Evolutionary conservation across 345 rosid genomes (phyloP).

Genomic region (Salix dunnii): DNA sequence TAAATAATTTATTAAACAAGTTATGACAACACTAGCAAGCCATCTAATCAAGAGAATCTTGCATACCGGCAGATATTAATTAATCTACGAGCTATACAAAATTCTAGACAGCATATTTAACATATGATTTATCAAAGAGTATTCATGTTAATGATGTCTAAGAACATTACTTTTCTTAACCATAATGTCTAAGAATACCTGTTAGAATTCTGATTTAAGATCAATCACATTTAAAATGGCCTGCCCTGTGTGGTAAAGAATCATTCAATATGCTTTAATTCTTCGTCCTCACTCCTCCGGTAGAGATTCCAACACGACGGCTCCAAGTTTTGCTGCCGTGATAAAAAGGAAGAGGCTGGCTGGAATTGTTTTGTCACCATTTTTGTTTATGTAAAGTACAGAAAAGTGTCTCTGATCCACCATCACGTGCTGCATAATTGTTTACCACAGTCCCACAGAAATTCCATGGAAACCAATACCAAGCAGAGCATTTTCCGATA

Average conservation of each 20-base stretch:
- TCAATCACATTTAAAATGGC: background rate
- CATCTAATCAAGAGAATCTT: background rate
- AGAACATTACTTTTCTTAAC: no score
- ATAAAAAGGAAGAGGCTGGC: background rate
- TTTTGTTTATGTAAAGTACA: background rate
- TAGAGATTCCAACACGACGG: background rate
- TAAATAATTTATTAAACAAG: background rate
- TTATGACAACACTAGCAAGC: background rate
- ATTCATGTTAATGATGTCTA: no score
- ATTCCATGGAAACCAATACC: constrained; percentile 14
- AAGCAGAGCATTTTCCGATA: background rate
- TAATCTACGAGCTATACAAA: no score
- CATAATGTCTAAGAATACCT: background rate
- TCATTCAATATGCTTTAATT: background rate
- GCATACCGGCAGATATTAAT: no score
- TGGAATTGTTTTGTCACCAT: background rate
- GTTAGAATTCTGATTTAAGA: background rate
- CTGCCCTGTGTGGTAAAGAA: background rate
- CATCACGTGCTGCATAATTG: constrained; percentile 2
- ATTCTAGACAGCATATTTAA: no score
- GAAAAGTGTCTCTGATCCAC: background rate
- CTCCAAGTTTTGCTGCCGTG: background rate
- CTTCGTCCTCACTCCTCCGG: background rate
- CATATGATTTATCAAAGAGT: background rate
- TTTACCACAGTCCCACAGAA: constrained; percentile 12